Evolutionary conservation across 805 yeast species (phyloP).

Genomic region (Starmerella bombi): DNA sequence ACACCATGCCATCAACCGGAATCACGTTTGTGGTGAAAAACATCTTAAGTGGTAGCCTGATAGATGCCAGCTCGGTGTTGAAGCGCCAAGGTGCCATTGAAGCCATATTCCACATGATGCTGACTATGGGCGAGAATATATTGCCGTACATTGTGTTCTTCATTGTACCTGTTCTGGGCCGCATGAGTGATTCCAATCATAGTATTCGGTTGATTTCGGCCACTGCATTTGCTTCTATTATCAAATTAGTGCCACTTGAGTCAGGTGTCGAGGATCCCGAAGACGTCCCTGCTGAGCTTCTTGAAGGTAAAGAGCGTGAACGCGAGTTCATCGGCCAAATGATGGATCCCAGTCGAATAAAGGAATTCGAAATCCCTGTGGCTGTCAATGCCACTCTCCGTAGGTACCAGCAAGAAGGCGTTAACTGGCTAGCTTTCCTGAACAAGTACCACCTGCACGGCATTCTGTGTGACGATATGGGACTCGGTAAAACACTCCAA

Average conservation of each 20-base stretch:
- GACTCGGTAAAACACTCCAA: constrained; percentile 91
- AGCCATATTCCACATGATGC: constrained; percentile 71
- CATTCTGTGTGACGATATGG: constrained; percentile 98
- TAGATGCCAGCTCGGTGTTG: constrained; percentile 53
- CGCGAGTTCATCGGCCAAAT: constrained; percentile 90
- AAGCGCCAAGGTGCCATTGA: constrained; percentile 93
- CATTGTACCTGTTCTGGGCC: constrained; percentile 89
- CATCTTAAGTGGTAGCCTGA: constrained; percentile 58
- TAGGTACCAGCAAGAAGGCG: constrained; percentile 95
- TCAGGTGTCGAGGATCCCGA: constrained; percentile 94
- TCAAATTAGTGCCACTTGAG: constrained; percentile 89
- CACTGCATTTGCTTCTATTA: constrained; percentile 90
- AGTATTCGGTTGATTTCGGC: constrained; percentile 87
- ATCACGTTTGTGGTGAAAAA: constrained; percentile 68
- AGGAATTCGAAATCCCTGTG: constrained; percentile 79
- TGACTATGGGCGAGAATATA: constrained; percentile 74
- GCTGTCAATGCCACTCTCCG: constrained; percentile 84
- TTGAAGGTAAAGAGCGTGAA: constrained; percentile 84
- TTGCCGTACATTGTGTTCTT: constrained; percentile 89
- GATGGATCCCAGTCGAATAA: constrained; percentile 91
- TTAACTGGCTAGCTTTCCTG: constrained; percentile 91
- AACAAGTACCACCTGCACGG: constrained; percentile 95
- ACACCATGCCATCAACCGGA: constrained; percentile 51
- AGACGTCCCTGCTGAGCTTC: constrained; percentile 70
- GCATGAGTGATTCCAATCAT: constrained; percentile 90